A percentile compares a stretch with the other conserved stretches of the same genome.
phyloP scores from a whole-genome alignment of 2,329 filamentous ascomycete species.

The Sclerotinia sclerotiorum region DNA sequence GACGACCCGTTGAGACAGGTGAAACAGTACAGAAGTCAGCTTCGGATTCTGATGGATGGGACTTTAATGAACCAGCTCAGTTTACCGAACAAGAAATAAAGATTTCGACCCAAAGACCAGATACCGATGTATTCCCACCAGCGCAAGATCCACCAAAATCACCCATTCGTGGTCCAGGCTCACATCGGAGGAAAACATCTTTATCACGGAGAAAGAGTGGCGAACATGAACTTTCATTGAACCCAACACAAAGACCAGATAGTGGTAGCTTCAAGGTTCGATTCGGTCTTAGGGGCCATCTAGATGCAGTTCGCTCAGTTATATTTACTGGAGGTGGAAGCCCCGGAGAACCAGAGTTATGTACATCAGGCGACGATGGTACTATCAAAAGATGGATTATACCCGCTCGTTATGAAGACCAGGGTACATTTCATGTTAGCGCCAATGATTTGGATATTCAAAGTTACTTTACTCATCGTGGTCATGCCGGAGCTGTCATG shows the following conservation, averaged over 20 bases:
- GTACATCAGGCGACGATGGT: constrained; percentile 92
- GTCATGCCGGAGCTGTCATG: constrained; percentile 87
- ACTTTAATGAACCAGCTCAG: constrained; percentile 77
- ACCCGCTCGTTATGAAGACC: constrained; percentile 71
- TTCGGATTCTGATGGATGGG: constrained; percentile 76
- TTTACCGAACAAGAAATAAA: constrained; percentile 57
- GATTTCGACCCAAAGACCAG: constrained; percentile 64
- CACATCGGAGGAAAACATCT: constrained; percentile 79
- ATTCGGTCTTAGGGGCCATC: constrained; percentile 86
- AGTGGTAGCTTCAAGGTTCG: constrained; percentile 83
- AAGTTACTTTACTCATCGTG: constrained; percentile 92
- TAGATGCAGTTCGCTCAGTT: constrained; percentile 90
- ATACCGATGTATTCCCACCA: constrained; percentile 85
- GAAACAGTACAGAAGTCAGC: constrained; percentile 50
- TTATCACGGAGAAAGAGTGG: constrained; percentile 68
- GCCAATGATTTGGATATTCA: constrained; percentile 80
- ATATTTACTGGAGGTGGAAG: constrained; percentile 97
- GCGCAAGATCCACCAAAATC: constrained; percentile 78
- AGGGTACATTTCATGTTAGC: constrained; percentile 47
- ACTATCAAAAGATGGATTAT: constrained; percentile 97
- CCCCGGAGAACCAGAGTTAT: constrained; percentile 93
- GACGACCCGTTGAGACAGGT: constrained; percentile 47
- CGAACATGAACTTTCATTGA: constrained; percentile 62
- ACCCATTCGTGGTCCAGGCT: constrained; percentile 65
- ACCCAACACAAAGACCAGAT: constrained; percentile 62